phyloP scores from a whole-genome alignment of 2,329 filamentous ascomycete species.

The Hortaea sp. region DNA sequence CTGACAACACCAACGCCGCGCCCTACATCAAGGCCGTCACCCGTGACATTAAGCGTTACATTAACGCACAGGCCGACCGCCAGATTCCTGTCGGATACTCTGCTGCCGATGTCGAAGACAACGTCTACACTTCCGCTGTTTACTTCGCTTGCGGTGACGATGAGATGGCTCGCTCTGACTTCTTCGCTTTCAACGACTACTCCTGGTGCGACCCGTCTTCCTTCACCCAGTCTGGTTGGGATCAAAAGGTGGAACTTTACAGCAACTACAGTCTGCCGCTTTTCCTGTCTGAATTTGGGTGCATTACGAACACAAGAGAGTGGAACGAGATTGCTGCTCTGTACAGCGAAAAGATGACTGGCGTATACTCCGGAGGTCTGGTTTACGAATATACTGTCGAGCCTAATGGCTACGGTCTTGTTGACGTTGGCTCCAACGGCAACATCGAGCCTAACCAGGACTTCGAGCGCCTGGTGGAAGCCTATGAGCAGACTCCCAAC shows the following conservation, averaged over 20 bases:
- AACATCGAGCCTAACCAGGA: conserved; percentile 34
- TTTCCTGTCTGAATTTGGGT: conserved; percentile 77
- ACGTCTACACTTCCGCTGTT: conserved; percentile 64
- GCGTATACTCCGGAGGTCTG: conserved; percentile 63
- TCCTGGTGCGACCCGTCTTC: conserved; percentile 58
- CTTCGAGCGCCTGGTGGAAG: conserved; percentile 67
- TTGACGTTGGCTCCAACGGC: conserved; percentile 34
- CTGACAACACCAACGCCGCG: conserved; percentile 43
- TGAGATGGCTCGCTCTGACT: conserved; percentile 55
- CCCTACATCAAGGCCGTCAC: conserved; percentile 52
- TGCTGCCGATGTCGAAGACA: conserved; percentile 62
- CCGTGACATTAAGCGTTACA: conserved; percentile 60
- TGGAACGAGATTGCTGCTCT: conserved; percentile 68
- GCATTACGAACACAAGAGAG: conserved; percentile 60
- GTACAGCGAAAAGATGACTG: conserved; percentile 61
- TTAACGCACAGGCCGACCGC: conserved; percentile 46
- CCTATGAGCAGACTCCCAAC: neutral
- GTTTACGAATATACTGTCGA: conserved; percentile 77
- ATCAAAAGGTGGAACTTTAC: conserved; percentile 56
- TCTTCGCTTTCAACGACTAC: conserved; percentile 70
- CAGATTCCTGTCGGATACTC: conserved; percentile 59
- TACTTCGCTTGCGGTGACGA: conserved; percentile 58
- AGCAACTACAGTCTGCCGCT: conserved; percentile 58
- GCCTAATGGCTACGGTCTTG: conserved; percentile 46
- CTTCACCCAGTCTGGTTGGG: conserved; percentile 53